A percentile compares a stretch with the other conserved stretches of the same genome.
phyloP scores from a whole-genome alignment of 2,329 filamentous ascomycete species.

The Colletotrichum tanaceti region DNA sequence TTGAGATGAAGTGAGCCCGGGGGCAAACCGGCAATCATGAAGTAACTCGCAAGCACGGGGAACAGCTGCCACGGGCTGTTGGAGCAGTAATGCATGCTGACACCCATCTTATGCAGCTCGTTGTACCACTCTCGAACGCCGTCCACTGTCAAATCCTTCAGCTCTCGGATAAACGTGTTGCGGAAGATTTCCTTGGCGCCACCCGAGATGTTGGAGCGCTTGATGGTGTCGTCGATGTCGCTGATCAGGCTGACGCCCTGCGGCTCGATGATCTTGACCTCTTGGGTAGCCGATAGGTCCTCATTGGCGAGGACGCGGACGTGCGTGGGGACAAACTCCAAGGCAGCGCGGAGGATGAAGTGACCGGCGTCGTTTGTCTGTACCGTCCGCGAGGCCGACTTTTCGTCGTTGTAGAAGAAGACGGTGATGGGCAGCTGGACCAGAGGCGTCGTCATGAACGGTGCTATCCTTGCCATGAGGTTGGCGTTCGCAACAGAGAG shows the following conservation, averaged over 20 bases:
- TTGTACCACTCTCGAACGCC: constrained; percentile 93
- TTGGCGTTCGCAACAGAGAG: constrained; percentile 84
- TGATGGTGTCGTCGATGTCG: constrained; percentile 97
- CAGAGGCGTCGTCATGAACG: constrained; percentile 88
- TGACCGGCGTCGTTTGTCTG: constrained; percentile 90
- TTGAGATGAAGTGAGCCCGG: constrained; percentile 94
- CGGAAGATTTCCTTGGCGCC: constrained; percentile 95
- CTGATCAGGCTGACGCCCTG: constrained; percentile 91
- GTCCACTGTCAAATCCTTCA: constrained; percentile 83
- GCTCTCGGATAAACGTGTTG: constrained; percentile 91
- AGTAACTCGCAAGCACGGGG: constrained; percentile 87
- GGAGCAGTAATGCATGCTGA: constrained; percentile 96
- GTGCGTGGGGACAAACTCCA: constrained; percentile 92
- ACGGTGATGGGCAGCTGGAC: constrained; percentile 83
- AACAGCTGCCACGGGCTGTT: constrained; percentile 99
- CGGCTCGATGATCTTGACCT: constrained; percentile 80
- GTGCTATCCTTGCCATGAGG: constrained; percentile 86
- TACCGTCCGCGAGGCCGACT: constrained; percentile 86
- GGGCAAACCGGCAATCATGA: constrained; percentile 82
- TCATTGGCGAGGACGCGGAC: constrained; percentile 89
- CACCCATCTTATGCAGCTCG: constrained; percentile 79
- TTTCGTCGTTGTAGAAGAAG: constrained; percentile 91
- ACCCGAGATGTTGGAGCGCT: constrained; percentile 88
- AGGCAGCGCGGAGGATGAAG: constrained; percentile 80
- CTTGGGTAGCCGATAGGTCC: constrained; percentile 81